These are phyloP conservation scores for Teunomyces barrocoloradensis DNA, from an alignment of 805 yeast genomes.

Conservation along the genomic window DNA sequence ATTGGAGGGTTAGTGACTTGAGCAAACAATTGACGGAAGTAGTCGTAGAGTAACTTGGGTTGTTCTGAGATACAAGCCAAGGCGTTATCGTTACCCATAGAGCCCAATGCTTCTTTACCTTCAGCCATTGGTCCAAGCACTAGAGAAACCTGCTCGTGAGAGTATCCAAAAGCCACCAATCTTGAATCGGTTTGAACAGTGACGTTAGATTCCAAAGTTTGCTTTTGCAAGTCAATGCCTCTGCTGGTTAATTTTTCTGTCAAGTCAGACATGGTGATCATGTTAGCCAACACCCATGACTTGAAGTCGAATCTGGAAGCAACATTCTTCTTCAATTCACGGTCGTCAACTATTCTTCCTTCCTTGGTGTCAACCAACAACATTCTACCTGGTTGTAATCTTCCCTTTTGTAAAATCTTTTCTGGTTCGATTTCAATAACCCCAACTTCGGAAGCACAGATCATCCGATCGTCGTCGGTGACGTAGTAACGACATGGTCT, in stretches of 20 bases:
- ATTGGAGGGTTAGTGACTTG: constrained; percentile 99
- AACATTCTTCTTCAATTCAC: constrained; percentile 77
- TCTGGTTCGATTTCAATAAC: constrained; percentile 87
- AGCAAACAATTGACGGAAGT: constrained; percentile 94
- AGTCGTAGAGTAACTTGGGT: constrained; percentile 87
- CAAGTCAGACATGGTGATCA: constrained; percentile 81
- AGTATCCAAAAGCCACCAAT: constrained; percentile 83
- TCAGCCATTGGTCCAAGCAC: constrained; percentile 93
- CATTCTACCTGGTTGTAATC: constrained; percentile 96
- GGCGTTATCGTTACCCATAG: constrained; percentile 98
- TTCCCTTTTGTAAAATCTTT: constrained; percentile 82
- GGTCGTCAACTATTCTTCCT: constrained; percentile 91
- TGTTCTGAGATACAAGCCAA: constrained; percentile 92
- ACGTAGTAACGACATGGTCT: constrained; percentile 98
- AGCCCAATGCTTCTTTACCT: constrained; percentile 93
- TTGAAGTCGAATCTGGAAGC: constrained; percentile 86
- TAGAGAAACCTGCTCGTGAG: constrained; percentile 86
- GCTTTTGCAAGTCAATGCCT: constrained; percentile 21
- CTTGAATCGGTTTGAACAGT: constrained; percentile 80
- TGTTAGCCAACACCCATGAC: constrained; percentile 86
- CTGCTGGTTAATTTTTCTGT: constrained; percentile 51
- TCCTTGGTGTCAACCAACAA: constrained; percentile 88
- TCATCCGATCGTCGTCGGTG: constrained; percentile 90
- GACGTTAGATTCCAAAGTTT: constrained; percentile 16
- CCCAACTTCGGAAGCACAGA: constrained; percentile 98